Conservation (phyloP, 441 rosid species). For the Flueggea neowawraea region DNA sequence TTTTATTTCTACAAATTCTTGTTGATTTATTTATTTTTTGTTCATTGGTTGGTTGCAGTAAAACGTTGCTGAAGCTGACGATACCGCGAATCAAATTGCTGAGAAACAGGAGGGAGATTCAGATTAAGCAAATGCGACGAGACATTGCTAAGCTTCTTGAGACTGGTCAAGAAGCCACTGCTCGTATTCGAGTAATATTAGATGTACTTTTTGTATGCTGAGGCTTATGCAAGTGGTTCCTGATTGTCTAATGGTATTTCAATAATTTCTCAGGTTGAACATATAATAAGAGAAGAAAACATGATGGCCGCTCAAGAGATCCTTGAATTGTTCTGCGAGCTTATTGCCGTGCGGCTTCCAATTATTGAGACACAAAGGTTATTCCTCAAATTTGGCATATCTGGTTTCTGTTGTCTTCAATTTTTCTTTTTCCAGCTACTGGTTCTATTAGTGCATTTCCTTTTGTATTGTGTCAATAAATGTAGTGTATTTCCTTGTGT, state of each 20-base stretch:
- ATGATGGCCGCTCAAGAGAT: constrained; percentile 99
- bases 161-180: constrained; percentile 99
- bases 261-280: constrained; percentile 66
- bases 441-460: constrained; percentile 4
- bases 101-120: constrained; percentile 89
- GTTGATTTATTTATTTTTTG: neutral
- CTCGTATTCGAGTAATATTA: constrained; percentile 85
- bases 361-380: constrained; percentile 88
- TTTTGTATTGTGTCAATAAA: neutral
- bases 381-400: neutral
- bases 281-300: constrained; percentile 92
- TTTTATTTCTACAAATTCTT: neutral
- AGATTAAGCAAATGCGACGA: constrained; percentile 88
- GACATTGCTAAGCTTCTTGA: constrained; percentile 94
- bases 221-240: neutral
- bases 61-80: constrained; percentile 86
- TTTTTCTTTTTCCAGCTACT: neutral
- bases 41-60: constrained; percentile 40
- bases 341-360: constrained; percentile 85
- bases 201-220: neutral
- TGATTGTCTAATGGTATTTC: neutral
- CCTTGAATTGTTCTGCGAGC: constrained; percentile 85
- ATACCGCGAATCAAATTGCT: constrained; percentile 88
- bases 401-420: neutral
- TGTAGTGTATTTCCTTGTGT: neutral